A percentile compares a stretch with the other conserved stretches of the same genome.
phyloP scores from a whole-genome alignment of 345 rosid species.

The Rubroshorea leprosula region DNA sequence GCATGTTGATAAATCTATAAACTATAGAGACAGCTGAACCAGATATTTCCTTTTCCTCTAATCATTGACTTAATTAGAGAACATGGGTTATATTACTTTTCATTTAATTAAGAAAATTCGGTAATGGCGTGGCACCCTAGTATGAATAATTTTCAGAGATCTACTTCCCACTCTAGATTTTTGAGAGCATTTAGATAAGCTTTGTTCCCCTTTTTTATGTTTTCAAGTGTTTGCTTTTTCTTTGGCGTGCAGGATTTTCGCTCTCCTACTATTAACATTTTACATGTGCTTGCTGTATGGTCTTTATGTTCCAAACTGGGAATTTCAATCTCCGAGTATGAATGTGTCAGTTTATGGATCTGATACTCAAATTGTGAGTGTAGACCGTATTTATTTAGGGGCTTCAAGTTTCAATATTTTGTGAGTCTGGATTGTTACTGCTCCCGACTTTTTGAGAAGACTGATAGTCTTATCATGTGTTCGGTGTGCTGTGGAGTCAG shows the following conservation, averaged over 20 bases:
- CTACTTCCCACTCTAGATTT: too few species aligned
- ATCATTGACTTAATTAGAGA: too few species aligned
- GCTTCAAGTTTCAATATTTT: not conserved
- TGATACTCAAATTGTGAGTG: slow-evolving; percentile 38
- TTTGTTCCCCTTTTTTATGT: not conserved
- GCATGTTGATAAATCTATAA: too few species aligned
- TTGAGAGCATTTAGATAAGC: too few species aligned
- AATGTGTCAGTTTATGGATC: slow-evolving; percentile 19
- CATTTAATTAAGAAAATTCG: too few species aligned
- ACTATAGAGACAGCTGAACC: too few species aligned
- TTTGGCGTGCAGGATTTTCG: slow-evolving; percentile 39
- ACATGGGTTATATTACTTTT: too few species aligned
- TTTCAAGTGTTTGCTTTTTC: slow-evolving; percentile 5
- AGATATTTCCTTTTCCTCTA: too few species aligned
- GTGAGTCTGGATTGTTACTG: not conserved
- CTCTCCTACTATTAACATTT: slow-evolving; percentile 28
- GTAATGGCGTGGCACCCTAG: too few species aligned
- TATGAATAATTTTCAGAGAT: too few species aligned
- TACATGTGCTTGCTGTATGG: slow-evolving; percentile 46
- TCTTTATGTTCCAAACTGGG: slow-evolving; percentile 56
- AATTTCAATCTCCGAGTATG: slow-evolving; percentile 30
- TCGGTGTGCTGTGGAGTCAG: slow-evolving; percentile 48
- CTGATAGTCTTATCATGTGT: not conserved
- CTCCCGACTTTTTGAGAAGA: not conserved
- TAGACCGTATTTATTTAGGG: not conserved